phyloP scores from a whole-genome alignment of 495 filamentous ascomycete genomes.

The Xylaria cubensis region DNA sequence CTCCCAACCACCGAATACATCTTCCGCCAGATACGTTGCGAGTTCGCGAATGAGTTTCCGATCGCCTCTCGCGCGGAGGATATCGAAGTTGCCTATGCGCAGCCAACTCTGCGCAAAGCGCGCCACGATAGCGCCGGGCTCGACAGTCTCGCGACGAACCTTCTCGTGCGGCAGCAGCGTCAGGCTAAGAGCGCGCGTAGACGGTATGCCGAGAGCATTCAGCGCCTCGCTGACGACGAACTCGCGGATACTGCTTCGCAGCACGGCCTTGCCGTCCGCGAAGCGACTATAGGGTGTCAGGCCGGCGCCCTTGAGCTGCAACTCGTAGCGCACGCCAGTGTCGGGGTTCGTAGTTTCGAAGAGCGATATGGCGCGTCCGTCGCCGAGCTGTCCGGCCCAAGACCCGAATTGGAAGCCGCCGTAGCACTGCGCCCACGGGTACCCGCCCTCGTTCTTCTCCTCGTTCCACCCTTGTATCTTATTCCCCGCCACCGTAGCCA shows the following conservation, averaged over 20 bases:
- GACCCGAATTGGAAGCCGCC: constrained; percentile 85
- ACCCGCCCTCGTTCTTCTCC: constrained; percentile 68
- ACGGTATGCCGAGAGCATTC: constrained; percentile 82
- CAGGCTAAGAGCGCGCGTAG: constrained; percentile 83
- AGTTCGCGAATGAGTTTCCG: constrained; percentile 72
- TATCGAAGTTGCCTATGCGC: constrained; percentile 91
- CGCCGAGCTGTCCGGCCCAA: constrained; percentile 96
- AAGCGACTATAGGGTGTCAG: constrained; percentile 94
- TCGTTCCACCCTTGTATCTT: constrained; percentile 68
- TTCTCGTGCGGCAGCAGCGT: constrained; percentile 73
- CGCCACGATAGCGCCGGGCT: constrained; percentile 91
- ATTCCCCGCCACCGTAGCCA: constrained; percentile 78
- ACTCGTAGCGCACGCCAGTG: constrained; percentile 77
- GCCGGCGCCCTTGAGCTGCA: constrained; percentile 94
- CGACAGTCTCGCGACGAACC: constrained; percentile 80
- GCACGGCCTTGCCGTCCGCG: constrained; percentile 94
- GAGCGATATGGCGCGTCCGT: constrained; percentile 91
- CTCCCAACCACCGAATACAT: constrained; percentile 86
- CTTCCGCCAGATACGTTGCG: constrained; percentile 81
- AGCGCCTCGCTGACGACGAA: constrained; percentile 89
- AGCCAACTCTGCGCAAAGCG: constrained; percentile 93
- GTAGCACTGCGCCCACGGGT: constrained; percentile 98
- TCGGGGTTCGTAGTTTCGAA: constrained; percentile 86
- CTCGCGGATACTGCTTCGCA: constrained; percentile 90
- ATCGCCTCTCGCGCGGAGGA: constrained; percentile 82